A percentile compares a stretch with the other conserved stretches of the same genome.
phyloP scores from a whole-genome alignment of 1,284 basidiomycete species.

The Irpex sp. region DNA sequence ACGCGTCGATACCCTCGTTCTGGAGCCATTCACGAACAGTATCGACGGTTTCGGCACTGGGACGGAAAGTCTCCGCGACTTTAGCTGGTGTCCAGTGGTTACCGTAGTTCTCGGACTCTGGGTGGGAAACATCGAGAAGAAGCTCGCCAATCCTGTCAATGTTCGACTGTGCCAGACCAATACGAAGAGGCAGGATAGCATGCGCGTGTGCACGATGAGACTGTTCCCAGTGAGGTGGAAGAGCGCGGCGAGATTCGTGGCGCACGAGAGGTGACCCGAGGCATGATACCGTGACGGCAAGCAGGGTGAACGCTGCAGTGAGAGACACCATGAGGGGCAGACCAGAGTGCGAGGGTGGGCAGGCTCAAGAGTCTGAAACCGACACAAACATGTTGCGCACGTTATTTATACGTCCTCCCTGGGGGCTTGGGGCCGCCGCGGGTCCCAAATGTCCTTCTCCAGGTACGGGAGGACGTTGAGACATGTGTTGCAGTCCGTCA shows the following conservation, averaged over 20 bases:
- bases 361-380: not conserved
- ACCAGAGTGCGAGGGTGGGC: not conserved
- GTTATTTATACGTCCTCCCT: not conserved
- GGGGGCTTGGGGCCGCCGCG: too few relatives aligned
- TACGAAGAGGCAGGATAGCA: constrained; percentile 35
- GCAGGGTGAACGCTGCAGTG: not conserved
- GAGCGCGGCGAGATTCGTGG: constrained; percentile 1
- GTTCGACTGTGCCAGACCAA: constrained; percentile 44
- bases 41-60: constrained; percentile 36
- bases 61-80: constrained; percentile 40
- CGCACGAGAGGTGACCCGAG: constrained; percentile 26
- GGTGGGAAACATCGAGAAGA: constrained; percentile 43
- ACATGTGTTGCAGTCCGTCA: too few relatives aligned
- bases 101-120: constrained; percentile 38
- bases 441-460: too few relatives aligned
- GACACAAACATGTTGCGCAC: not conserved
- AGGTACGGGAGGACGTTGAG: too few relatives aligned
- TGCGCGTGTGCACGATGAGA: constrained; percentile 24
- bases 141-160: constrained; percentile 36
- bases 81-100: constrained; percentile 38
- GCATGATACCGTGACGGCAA: constrained; percentile 25
- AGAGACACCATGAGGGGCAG: not conserved
- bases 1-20: constrained; percentile 27
- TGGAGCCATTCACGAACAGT: constrained; percentile 29
- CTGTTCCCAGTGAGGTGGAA: constrained; percentile 2